Evolutionary conservation across 1,139 yeast species (phyloP), one percentile per base, ranked within the genome.

Genomic region (Protomyces inundatus): DNA sequence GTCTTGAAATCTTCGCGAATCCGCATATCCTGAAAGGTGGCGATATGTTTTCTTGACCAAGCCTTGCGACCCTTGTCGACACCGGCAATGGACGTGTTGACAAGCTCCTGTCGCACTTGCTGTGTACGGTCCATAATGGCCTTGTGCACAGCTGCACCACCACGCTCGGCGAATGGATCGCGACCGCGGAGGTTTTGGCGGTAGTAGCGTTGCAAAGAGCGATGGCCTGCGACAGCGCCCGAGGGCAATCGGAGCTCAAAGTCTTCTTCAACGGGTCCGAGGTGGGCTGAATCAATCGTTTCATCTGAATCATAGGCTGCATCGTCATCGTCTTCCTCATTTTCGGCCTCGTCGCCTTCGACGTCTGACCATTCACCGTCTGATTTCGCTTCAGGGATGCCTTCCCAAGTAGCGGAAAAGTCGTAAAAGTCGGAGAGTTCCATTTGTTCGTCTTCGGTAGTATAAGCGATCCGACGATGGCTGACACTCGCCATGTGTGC

Each of bases 71-170:
- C 64, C 6, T 37, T 53, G 36, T 52, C 54, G 23, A 66, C 65
- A 34, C 66, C 68, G 3, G 61, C 61, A 14, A 65, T n/a, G 48
- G 65, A 53, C 68, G 81, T 75, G 74, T 82, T 81, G 72, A 82
- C 82, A 69, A 79, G 75, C 59, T 82, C 67, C 45, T 53, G 56
- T n/a, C 57, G 54, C 36, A 68, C 80, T 65, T 84, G 87, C 76
- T 97, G 84, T 2, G 91, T 83, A 73, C 91, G 97, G 1, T 97
- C 97, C 40, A 97, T 96, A 72, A 89, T 81, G 36, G 93, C 87
- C 69, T 96, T 95, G 77, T 90, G 97, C 50, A 65, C 63, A 12
- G 64, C 58, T 4, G 65, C 53, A 56, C 97, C 98, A 73, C 90
- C 97, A 39, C 86, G 81, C 53, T 87, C 79, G 59, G 83, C 82